These are phyloP conservation scores for Cylindrodendrum hubeiense DNA, from an alignment of 2,329 filamentous ascomycete species.

Conservation along the genomic window DNA sequence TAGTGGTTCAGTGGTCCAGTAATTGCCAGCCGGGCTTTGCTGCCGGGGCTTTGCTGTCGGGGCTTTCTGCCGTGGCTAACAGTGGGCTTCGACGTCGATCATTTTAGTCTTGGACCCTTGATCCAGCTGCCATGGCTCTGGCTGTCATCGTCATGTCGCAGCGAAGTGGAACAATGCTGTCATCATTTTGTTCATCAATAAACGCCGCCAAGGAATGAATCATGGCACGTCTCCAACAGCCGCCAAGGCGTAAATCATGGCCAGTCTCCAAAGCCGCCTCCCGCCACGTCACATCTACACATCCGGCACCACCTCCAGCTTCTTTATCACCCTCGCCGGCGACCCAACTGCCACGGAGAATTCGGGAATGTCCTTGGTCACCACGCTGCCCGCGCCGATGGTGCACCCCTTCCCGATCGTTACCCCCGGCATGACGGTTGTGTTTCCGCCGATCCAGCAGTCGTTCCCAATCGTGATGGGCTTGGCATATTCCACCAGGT, in stretches of 20 bases:
- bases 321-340: slow-evolving; percentile 61
- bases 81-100: neutral
- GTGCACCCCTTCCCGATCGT: slow-evolving; percentile 65
- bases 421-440: slow-evolving; percentile 63
- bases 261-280: neutral
- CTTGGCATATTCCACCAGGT: slow-evolving; percentile 58
- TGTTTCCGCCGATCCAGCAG: slow-evolving; percentile 66
- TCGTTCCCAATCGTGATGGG: slow-evolving; percentile 63
- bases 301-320: slow-evolving; percentile 54
- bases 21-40: no score
- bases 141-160: neutral
- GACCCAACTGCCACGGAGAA: slow-evolving; percentile 61
- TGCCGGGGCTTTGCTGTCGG: no score
- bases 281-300: slow-evolving; percentile 5
- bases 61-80: neutral
- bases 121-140: neutral
- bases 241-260: no score
- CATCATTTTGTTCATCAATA: neutral
- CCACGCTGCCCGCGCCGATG: slow-evolving; percentile 61
- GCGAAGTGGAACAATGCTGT: neutral
- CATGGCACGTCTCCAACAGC: no score
- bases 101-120: neutral
- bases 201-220: no score
- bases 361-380: slow-evolving; percentile 61
- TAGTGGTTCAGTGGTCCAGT: no score